Percentiles rank a stretch among this genome's conserved stretches.
phyloP scores from a whole-genome alignment of 257 asterid species.

The Forsythia viridissima region DNA sequence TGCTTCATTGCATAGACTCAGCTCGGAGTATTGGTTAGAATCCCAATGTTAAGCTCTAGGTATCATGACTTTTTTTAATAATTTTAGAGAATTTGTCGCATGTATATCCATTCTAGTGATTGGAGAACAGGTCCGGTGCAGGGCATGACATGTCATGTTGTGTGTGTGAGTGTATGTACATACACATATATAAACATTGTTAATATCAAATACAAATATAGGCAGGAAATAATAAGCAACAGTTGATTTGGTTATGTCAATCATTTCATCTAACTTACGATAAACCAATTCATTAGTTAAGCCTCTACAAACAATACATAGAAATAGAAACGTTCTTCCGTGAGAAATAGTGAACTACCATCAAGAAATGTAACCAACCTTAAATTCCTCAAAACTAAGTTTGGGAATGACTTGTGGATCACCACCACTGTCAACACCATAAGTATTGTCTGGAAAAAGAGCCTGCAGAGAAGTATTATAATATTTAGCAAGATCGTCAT shows the following conservation, averaged over 20 bases:
- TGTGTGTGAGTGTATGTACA: neutral
- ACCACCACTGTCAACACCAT: constrained; percentile 99
- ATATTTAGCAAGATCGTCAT: constrained; percentile 7
- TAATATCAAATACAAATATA: neutral
- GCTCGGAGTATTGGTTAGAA: neutral
- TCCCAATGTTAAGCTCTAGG: neutral
- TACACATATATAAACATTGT: neutral
- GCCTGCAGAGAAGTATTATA: constrained; percentile 54
- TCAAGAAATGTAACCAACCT: constrained; percentile 51
- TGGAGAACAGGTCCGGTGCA: neutral
- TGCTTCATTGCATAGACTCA: neutral
- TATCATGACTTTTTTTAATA: neutral
- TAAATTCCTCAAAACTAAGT: constrained; percentile 85
- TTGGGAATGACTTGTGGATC: constrained; percentile 94
- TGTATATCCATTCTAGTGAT: neutral
- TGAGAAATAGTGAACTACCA: neutral
- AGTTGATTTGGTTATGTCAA: neutral
- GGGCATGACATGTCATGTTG: constrained; percentile 2
- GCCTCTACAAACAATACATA: constrained; percentile 6
- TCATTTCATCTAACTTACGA: constrained; percentile 10
- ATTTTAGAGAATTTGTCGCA: neutral
- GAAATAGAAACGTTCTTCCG: neutral
- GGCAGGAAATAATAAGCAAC: constrained; percentile 2
- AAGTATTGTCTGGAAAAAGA: constrained; percentile 87
- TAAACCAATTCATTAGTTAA: constrained; percentile 6